Conservation (phyloP, 2,329 filamentous ascomycete genomes). For the Nemania serpens region DNA sequence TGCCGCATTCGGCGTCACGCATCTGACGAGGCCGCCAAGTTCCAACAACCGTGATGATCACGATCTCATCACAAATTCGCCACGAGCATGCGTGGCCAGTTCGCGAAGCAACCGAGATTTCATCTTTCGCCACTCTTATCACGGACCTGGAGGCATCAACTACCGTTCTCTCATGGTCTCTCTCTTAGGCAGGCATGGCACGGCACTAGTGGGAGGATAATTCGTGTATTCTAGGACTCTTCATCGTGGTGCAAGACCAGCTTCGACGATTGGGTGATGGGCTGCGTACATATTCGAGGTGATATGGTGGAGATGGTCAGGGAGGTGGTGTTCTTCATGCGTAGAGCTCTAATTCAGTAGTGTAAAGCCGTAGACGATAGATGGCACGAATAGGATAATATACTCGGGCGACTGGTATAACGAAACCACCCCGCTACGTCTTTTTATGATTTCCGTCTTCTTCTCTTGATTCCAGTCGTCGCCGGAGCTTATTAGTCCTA, state of each 20-base stretch:
- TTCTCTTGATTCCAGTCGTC: neutral
- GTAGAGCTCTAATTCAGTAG: neutral
- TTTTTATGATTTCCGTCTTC: neutral
- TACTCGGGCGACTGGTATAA: neutral
- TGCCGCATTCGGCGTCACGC: constrained; percentile 3
- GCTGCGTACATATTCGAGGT: neutral
- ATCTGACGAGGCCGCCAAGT: neutral
- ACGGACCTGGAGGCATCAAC: neutral
- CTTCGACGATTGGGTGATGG: neutral
- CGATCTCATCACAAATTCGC: constrained; percentile 3
- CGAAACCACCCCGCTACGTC: neutral
- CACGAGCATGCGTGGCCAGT: neutral
- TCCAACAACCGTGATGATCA: neutral
- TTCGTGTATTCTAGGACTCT: constrained; percentile 4
- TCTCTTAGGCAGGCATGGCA: neutral
- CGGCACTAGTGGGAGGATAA: neutral
- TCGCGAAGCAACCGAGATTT: neutral
- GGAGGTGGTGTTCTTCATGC: neutral
- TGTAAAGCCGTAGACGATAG: neutral
- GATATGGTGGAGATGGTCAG: constrained; percentile 2
- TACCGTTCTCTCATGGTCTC: neutral
- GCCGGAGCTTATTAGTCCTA: constrained; percentile 23
- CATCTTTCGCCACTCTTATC: constrained; percentile 17
- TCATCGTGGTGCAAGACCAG: constrained; percentile 1
- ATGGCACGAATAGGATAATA: neutral